Evolutionary conservation across 495 filamentous ascomycete genomes (phyloP).

Genomic region (Letharia lupina): DNA sequence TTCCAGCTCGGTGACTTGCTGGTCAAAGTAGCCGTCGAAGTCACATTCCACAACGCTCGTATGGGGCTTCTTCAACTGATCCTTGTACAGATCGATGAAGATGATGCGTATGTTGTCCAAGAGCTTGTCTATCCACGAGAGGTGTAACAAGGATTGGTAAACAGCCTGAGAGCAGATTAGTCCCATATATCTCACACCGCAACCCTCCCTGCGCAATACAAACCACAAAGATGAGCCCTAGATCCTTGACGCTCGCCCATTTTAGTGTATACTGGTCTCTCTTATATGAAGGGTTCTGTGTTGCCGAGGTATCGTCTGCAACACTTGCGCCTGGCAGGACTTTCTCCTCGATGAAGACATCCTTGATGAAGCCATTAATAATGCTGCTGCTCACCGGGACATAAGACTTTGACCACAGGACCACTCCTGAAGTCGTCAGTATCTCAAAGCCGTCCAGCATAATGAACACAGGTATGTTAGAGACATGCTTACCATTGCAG

Average conservation of each 20-base stretch:
- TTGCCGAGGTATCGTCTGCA: slow-evolving; percentile 48
- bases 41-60: slow-evolving; percentile 63
- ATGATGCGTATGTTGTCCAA: slow-evolving; percentile 87
- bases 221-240: slow-evolving; percentile 94
- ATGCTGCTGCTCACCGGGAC: slow-evolving; percentile 68
- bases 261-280: slow-evolving; percentile 92
- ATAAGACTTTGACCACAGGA: slow-evolving; percentile 90
- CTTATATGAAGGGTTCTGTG: slow-evolving; percentile 64
- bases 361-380: slow-evolving; percentile 88
- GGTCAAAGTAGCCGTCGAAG: slow-evolving; percentile 91
- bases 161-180: slow-evolving; percentile 59
- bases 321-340: slow-evolving; percentile 52
- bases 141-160: slow-evolving; percentile 87
- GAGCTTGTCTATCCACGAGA: slow-evolving; percentile 95
- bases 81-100: slow-evolving; percentile 79
- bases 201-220: slow-evolving; percentile 25
- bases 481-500: background rate
- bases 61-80: slow-evolving; percentile 74
- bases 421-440: slow-evolving; percentile 87
- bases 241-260: slow-evolving; percentile 85
- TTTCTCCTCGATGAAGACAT: slow-evolving; percentile 94
- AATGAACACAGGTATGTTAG: background rate
- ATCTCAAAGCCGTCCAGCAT: slow-evolving; percentile 98
- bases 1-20: slow-evolving; percentile 82
- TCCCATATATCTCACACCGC: background rate